A percentile compares a stretch with the other conserved stretches of the same genome.
These are phyloP conservation scores for Pichia cabralensis DNA, from an alignment of 805 yeast genomes.

Conservation along the genomic window DNA sequence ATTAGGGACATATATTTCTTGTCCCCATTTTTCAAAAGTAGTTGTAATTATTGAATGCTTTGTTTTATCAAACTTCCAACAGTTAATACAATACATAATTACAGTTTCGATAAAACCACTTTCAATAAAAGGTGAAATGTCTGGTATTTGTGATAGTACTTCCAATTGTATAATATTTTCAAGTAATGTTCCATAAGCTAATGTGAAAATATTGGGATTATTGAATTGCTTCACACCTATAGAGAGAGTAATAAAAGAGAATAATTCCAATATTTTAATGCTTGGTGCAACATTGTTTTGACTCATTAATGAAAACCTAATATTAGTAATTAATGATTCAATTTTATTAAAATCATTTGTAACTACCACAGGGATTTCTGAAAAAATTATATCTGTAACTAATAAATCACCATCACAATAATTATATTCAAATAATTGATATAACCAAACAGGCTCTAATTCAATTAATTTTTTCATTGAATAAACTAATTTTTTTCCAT, in stretches of 20 bases:
- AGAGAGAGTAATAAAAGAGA: constrained; percentile 27
- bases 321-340: constrained; percentile 15
- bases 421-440: constrained; percentile 9
- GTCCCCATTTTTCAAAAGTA: constrained; percentile 26
- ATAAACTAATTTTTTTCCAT: constrained; percentile 4
- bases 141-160: constrained; percentile 23
- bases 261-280: constrained; percentile 20
- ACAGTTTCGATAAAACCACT: constrained; percentile 31
- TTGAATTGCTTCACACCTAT: constrained; percentile 21
- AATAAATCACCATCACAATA: constrained; percentile 14
- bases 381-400: constrained; percentile 15
- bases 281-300: constrained; percentile 17
- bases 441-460: constrained; percentile 12
- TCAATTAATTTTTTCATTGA: constrained; percentile 12
- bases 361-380: constrained; percentile 7
- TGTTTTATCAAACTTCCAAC: constrained; percentile 28
- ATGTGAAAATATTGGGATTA: constrained; percentile 30
- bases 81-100: constrained; percentile 35
- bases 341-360: constrained; percentile 9
- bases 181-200: constrained; percentile 29
- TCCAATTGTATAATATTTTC: constrained; percentile 33
- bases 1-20: constrained; percentile 17
- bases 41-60: constrained; percentile 14
- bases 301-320: constrained; percentile 14
- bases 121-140: constrained; percentile 17